Conservation (phyloP, 2,329 filamentous ascomycete genomes). For the Monilinia vaccinii-corymbosi region DNA sequence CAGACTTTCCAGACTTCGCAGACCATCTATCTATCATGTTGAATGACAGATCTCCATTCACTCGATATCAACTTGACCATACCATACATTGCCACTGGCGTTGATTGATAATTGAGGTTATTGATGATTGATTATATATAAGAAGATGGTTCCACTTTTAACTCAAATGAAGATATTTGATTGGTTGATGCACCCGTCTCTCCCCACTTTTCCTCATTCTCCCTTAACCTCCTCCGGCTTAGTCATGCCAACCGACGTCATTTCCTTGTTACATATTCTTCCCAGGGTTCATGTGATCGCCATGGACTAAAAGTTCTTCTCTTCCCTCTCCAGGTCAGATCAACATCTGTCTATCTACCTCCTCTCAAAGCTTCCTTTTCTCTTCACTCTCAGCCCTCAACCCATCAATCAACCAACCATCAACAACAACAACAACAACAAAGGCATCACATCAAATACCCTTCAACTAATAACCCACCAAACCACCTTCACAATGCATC, state of each 20-base stretch:
- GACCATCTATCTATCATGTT: too few relatives aligned
- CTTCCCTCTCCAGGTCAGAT: slow-evolving; percentile 1
- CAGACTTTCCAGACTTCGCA: too few relatives aligned
- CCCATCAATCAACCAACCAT: neutral
- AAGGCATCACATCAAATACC: too few relatives aligned
- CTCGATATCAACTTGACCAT: neutral
- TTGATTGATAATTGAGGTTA: too few relatives aligned
- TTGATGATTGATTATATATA: too few relatives aligned
- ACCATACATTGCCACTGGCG: neutral
- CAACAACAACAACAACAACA: neutral
- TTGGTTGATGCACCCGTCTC: neutral
- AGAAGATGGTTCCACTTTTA: neutral
- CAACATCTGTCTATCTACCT: neutral
- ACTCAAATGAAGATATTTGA: neutral
- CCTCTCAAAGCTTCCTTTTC: neutral
- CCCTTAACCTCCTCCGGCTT: too few relatives aligned
- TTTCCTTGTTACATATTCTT: slow-evolving; percentile 9
- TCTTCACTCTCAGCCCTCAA: neutral
- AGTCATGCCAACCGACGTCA: slow-evolving; percentile 1
- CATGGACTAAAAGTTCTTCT: neutral
- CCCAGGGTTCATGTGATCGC: neutral
- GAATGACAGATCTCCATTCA: too few relatives aligned
- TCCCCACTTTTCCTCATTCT: neutral
- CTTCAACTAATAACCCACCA: neutral
- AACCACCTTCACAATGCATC: slow-evolving; percentile 61